Conservation (phyloP, 495 filamentous ascomycete species). For the Venustampulla echinocandica region DNA sequence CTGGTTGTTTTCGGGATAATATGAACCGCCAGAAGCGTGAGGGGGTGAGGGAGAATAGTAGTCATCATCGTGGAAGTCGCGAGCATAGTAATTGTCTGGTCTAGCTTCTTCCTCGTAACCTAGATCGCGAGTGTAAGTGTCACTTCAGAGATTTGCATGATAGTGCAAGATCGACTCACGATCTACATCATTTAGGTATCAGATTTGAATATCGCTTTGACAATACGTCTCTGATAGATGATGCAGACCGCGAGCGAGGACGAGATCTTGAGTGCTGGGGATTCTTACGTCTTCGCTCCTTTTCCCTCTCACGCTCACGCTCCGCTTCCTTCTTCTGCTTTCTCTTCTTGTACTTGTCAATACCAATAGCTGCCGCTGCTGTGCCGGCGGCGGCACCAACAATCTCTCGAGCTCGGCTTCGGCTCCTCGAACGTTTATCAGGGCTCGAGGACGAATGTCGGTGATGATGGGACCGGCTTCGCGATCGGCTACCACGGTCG, state of each 20-base stretch:
- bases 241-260: slow-evolving; percentile 20
- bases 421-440: slow-evolving; percentile 38
- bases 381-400: slow-evolving; percentile 62
- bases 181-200: slow-evolving; percentile 17
- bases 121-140: slow-evolving; percentile 14
- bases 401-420: slow-evolving; percentile 54
- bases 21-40: slow-evolving; percentile 43
- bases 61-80: slow-evolving; percentile 24
- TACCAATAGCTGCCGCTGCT: slow-evolving; percentile 68
- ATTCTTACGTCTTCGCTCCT: slow-evolving; percentile 27
- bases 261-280: slow-evolving; percentile 24
- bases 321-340: slow-evolving; percentile 37
- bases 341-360: slow-evolving; percentile 61
- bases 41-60: slow-evolving; percentile 38
- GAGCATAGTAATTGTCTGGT: slow-evolving; percentile 28
- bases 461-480: slow-evolving; percentile 30
- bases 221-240: slow-evolving; percentile 17
- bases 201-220: slow-evolving; percentile 20
- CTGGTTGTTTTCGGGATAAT: slow-evolving; percentile 33
- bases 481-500: slow-evolving; percentile 35
- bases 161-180: not conserved
- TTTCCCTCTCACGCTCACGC: slow-evolving; percentile 28
- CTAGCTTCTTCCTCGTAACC: slow-evolving; percentile 27
- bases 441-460: slow-evolving; percentile 21
- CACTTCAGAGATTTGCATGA: slow-evolving; percentile 11